Percentiles rank a stretch among this genome's conserved stretches.
phyloP scores from a whole-genome alignment of 176 grass and related monocot species.

The Oryza glaberrima region DNA sequence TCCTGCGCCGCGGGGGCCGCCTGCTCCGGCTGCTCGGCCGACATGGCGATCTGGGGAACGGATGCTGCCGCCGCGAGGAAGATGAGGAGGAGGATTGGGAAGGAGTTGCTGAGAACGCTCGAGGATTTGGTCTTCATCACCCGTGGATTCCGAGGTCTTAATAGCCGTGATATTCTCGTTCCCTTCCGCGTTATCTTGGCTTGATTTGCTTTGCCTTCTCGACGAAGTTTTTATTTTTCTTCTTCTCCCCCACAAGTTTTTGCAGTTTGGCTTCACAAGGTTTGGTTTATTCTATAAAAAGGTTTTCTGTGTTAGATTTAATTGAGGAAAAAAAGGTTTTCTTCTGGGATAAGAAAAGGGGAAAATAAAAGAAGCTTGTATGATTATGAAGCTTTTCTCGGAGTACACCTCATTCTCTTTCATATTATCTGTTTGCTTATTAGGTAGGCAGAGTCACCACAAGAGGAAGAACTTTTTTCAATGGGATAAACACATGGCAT shows the following conservation, averaged over 20 bases:
- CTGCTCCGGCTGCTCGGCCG: conserved; percentile 43
- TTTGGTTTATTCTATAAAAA: background rate
- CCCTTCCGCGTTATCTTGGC: background rate
- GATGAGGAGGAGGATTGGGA: background rate
- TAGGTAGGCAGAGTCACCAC: too few species aligned
- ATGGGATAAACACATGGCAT: too few species aligned
- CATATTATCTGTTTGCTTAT: too few species aligned
- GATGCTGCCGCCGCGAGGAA: conserved; percentile 13
- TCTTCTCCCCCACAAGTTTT: background rate
- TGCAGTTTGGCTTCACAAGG: background rate
- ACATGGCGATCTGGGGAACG: conserved; percentile 39
- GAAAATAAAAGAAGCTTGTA: too few species aligned
- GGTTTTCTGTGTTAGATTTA: background rate
- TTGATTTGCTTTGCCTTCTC: conserved; percentile 30
- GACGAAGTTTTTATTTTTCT: conserved; percentile 1
- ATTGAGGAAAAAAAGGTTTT: background rate
- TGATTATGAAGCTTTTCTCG: too few species aligned
- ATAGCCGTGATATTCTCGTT: conserved; percentile 29
- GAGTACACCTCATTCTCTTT: too few species aligned
- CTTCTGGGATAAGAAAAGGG: too few species aligned
- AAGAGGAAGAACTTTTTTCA: too few species aligned
- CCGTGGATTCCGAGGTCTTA: conserved; percentile 6
- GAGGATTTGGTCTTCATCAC: conserved; percentile 38
- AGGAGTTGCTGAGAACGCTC: background rate
- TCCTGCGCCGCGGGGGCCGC: conserved; percentile 35